Base-by-base conservation (phyloP, 495 filamentous ascomycete genomes). In the Penicillium desertorum region DNA sequence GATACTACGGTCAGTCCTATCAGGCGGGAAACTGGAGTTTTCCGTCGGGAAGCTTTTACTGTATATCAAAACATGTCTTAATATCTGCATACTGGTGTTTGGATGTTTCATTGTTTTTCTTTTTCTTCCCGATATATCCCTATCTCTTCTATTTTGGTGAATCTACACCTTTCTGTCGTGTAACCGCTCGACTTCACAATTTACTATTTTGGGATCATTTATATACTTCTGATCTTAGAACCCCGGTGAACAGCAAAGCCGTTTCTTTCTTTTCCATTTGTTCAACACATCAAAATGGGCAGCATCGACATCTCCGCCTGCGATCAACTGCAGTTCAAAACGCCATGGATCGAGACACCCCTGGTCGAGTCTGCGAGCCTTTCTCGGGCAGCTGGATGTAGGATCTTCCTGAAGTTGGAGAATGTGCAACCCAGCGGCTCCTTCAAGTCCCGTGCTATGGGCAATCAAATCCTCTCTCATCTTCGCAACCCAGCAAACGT, bases 401-500 rank as follows among this genome's bases (percentile, higher is more conserved):
- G 84, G 58, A 83, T 98, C 74, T 92, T 88, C 73, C 86, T 98
- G 63, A 98, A 98, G 69, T 85, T 97, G 54, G 93, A 98, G 58
- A 90, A 90, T 72, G 84, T 93, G 64, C 93, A 98, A 64, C 93
- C 94, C 5, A 88, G 89, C 5, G 92, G 91, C 45, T 95, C 91
- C 10, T 98, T 97, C 86, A 98, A 97, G 73, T 96, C 92, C 30
- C 86, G 85, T 66, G 93, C 89, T 17, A 85, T 97, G 59, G 93
- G 92, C 60, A 83, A 89, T 71, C 82, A 92, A 66, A 86, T 93
- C 73, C 82, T 86, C 44, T 78, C 74, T 14, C 73, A 82, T 57
- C 77, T 86, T 57, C 65, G 73, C 58, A 69, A 76, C 32, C 73
- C 73, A 16, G 73, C 72, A 47, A 64, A 71, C 50, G 45, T 57